Evolutionary conservation across 1,139 yeast genomes (phyloP).

Genomic region (Zygosaccharomyces sapae): DNA sequence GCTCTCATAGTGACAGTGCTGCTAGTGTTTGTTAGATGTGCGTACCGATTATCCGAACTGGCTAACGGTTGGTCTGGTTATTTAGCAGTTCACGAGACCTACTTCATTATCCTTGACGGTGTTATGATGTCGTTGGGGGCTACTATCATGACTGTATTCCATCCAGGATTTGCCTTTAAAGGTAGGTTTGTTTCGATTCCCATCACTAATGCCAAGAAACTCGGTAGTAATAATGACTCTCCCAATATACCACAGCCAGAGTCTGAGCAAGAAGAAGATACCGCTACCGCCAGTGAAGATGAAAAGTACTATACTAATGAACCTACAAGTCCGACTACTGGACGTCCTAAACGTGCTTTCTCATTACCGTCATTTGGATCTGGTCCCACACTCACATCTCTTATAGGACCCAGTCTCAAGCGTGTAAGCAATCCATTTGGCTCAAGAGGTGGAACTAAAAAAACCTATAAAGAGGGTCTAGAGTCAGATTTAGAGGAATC

Average conservation of each 20-base stretch:
- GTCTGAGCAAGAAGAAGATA: constrained; percentile 2
- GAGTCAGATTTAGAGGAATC: constrained; percentile 1
- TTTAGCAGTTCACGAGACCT: constrained; percentile 65
- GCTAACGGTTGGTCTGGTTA: constrained; percentile 76
- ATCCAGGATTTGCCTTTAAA: constrained; percentile 58
- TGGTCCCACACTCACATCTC: constrained; percentile 1
- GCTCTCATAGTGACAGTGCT: constrained; percentile 53
- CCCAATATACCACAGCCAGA: constrained; percentile 17
- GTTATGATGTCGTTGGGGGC: constrained; percentile 55
- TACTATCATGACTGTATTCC: constrained; percentile 49
- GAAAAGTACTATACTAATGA: constrained; percentile 1
- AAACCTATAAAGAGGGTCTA: background rate
- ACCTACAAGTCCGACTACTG: background rate
- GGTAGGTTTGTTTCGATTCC: constrained; percentile 28
- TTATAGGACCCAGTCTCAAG: background rate
- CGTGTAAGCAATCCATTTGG: background rate
- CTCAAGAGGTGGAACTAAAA: background rate
- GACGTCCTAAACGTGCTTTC: constrained; percentile 1
- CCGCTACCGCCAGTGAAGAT: constrained; percentile 2
- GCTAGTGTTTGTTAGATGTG: constrained; percentile 65
- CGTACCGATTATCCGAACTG: constrained; percentile 77
- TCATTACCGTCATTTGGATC: constrained; percentile 1
- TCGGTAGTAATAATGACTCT: constrained; percentile 8
- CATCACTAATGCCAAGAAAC: constrained; percentile 20
- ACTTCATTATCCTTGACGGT: constrained; percentile 73